phyloP scores from a whole-genome alignment of 2,329 filamentous ascomycete genomes.

The Colletotrichum lindemuthianum region DNA sequence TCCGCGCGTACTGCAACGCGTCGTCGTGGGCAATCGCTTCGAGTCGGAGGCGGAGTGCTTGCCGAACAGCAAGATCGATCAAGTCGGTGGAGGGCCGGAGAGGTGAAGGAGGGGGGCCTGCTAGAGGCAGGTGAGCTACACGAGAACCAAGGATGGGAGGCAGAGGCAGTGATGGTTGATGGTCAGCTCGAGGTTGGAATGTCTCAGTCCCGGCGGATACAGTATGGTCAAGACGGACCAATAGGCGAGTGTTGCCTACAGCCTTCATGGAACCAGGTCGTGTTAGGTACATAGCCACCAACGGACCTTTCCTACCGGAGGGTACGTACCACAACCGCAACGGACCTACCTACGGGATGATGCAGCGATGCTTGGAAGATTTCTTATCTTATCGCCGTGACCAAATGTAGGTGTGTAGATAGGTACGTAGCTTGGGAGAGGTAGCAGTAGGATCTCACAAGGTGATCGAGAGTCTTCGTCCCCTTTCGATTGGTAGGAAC shows the following conservation, averaged over 20 bases:
- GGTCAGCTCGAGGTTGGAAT: constrained; percentile 19
- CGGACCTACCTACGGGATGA: no score
- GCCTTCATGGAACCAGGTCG: background rate
- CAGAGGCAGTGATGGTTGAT: constrained; percentile 8
- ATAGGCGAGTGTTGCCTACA: constrained; percentile 14
- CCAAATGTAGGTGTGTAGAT: no score
- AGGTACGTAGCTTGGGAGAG: no score
- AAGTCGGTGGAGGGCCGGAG: background rate
- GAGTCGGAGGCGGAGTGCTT: constrained; percentile 4
- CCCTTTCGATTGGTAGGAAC: no score
- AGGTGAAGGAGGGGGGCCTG: constrained; percentile 3
- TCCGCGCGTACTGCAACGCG: constrained; percentile 36
- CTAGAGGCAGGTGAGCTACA: constrained; percentile 21
- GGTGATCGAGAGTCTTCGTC: no score
- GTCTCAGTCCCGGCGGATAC: constrained; percentile 25
- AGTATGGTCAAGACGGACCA: constrained; percentile 23
- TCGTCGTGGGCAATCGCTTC: constrained; percentile 10
- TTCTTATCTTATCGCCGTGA: no score
- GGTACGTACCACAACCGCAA: no score
- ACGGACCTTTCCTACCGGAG: no score
- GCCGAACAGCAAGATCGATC: background rate
- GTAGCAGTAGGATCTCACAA: no score
- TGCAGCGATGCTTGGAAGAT: no score
- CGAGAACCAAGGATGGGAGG: constrained; percentile 9
- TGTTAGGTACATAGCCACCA: no score